Percentiles rank a stretch among this genome's conserved stretches.
Evolutionary conservation across 495 filamentous ascomycete species (phyloP).

Genomic region (Hypoxylon lienhwacheense): DNA sequence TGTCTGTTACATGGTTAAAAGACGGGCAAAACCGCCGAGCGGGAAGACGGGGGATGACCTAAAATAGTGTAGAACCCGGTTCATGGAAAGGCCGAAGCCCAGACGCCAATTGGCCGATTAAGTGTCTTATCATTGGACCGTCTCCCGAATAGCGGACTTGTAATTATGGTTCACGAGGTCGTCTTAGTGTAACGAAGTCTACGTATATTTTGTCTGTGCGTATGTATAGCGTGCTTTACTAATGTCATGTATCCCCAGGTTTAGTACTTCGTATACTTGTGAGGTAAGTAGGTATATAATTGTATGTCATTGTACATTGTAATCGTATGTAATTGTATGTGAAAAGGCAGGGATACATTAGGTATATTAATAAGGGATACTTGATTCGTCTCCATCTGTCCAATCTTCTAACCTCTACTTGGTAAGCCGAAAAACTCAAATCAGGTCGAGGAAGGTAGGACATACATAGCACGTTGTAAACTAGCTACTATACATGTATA

Average conservation of each 20-base stretch:
- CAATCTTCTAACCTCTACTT: too few relatives aligned
- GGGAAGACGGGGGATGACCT: conserved; percentile 10
- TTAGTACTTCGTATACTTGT: not conserved
- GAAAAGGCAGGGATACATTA: too few relatives aligned
- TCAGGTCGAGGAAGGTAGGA: too few relatives aligned
- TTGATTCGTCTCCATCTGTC: too few relatives aligned
- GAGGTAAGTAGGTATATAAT: not conserved
- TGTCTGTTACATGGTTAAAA: too few relatives aligned
- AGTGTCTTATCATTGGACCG: conserved; percentile 1
- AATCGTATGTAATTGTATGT: too few relatives aligned
- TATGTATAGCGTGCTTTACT: not conserved
- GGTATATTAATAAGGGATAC: too few relatives aligned
- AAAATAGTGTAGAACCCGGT: conserved; percentile 21
- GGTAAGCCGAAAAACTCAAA: too few relatives aligned
- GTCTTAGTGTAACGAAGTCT: conserved; percentile 1
- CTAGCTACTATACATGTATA: too few relatives aligned
- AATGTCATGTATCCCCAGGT: not conserved
- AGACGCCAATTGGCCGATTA: conserved; percentile 17
- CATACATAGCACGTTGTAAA: too few relatives aligned
- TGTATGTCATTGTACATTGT: too few relatives aligned
- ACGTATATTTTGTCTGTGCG: not conserved
- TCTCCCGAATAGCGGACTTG: conserved; percentile 16
- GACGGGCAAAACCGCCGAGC: conserved; percentile 37
- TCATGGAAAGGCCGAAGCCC: conserved; percentile 12
- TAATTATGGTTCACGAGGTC: conserved; percentile 19